Conservation (phyloP, 352 stramenopile genomes). For the Pythium biforme region DNA sequence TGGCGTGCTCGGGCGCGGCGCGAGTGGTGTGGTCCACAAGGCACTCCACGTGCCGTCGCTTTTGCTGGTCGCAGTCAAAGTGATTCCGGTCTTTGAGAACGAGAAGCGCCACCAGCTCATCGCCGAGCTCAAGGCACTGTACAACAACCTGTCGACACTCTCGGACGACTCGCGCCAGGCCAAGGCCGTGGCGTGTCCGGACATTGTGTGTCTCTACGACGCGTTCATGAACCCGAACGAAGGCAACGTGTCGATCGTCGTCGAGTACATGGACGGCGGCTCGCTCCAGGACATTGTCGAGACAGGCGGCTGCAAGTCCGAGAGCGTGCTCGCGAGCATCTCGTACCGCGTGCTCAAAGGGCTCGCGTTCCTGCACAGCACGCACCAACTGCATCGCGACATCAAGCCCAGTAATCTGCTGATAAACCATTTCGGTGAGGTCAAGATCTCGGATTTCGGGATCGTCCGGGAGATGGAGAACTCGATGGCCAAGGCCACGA, state of each 20-base stretch:
- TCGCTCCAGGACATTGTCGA: slow-evolving; percentile 93
- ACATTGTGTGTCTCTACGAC: slow-evolving; percentile 92
- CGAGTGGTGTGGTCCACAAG: slow-evolving; percentile 88
- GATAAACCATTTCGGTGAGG: slow-evolving; percentile 89
- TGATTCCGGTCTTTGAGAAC: slow-evolving; percentile 89
- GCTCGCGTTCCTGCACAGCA: slow-evolving; percentile 87
- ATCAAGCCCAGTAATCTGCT: slow-evolving; percentile 95
- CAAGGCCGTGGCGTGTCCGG: slow-evolving; percentile 60
- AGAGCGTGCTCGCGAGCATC: slow-evolving; percentile 89
- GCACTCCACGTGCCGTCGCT: slow-evolving; percentile 88
- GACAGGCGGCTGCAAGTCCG: slow-evolving; percentile 80
- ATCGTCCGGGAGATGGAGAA: slow-evolving; percentile 87
- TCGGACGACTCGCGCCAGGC: slow-evolving; percentile 50
- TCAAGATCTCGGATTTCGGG: slow-evolving; percentile 89
- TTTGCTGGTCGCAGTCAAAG: slow-evolving; percentile 88
- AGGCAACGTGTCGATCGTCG: slow-evolving; percentile 91
- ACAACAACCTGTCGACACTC: slow-evolving; percentile 84
- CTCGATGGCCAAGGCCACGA: slow-evolving; percentile 83
- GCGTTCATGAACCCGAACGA: slow-evolving; percentile 92
- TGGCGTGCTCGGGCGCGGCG: slow-evolving; percentile 73
- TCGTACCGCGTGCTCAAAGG: slow-evolving; percentile 85
- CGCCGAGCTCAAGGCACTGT: slow-evolving; percentile 79
- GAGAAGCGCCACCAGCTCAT: slow-evolving; percentile 89
- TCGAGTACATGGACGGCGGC: slow-evolving; percentile 96
- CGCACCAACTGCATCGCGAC: slow-evolving; percentile 91